Percentiles rank a stretch among this genome's conserved stretches.
Conservation (phyloP, 805 yeast genomes). For the Barnettozyma californica region DNA sequence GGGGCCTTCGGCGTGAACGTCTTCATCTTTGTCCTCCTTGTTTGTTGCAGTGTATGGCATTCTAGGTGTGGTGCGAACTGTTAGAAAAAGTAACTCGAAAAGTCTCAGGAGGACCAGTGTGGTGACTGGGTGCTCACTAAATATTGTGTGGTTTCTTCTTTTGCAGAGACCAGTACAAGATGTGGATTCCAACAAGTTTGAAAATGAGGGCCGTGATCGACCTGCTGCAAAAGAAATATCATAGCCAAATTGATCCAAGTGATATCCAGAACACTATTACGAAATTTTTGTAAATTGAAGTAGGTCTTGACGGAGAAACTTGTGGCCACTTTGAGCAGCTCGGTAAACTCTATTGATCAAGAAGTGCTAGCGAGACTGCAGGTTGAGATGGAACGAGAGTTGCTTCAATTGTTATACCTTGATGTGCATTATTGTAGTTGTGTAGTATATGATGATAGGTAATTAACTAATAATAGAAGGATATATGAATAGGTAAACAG, state of each 20-base stretch:
- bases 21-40: neutral
- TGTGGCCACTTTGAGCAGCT: neutral
- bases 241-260: neutral
- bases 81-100: neutral
- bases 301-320: neutral
- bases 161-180: neutral
- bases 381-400: neutral
- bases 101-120: neutral
- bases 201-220: neutral
- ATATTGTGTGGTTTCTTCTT: neutral
- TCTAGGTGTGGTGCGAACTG: neutral
- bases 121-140: neutral
- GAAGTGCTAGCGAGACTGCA: neutral
- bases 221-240: neutral
- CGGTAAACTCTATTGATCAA: neutral
- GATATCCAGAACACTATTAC: neutral
- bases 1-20: neutral
- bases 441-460: neutral
- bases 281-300: neutral
- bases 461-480: neutral
- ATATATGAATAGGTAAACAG: neutral
- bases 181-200: neutral
- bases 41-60: neutral
- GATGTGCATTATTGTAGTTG: neutral
- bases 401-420: neutral